phyloP scores from a whole-genome alignment of 352 stramenopile species.

The Globisporangium parvum region DNA sequence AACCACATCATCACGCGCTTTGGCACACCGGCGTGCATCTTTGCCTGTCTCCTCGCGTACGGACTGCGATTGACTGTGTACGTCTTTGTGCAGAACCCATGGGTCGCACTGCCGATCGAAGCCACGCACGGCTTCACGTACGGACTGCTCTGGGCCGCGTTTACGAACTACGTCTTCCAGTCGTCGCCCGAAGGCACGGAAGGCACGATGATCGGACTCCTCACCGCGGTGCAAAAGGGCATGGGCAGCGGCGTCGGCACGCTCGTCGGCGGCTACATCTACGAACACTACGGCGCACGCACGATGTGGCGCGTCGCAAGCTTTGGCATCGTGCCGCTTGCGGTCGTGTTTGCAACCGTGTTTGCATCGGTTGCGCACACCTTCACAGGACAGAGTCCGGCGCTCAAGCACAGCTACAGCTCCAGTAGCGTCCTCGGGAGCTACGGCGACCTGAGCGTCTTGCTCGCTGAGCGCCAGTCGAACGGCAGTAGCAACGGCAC shows the following conservation, averaged over 20 bases:
- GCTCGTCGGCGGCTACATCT: constrained; percentile 65
- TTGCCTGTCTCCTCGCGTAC: constrained; percentile 47
- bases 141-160: constrained; percentile 61
- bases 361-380: constrained; percentile 39
- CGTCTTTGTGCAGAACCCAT: constrained; percentile 56
- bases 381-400: constrained; percentile 16
- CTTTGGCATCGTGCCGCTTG: constrained; percentile 41
- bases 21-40: constrained; percentile 44
- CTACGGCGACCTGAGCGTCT: constrained; percentile 7
- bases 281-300: constrained; percentile 47
- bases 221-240: constrained; percentile 62
- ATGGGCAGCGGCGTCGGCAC: constrained; percentile 54
- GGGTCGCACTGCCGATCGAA: constrained; percentile 57
- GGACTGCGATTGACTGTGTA: constrained; percentile 56
- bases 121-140: constrained; percentile 65
- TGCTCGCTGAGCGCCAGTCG: neutral
- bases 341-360: constrained; percentile 32
- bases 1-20: constrained; percentile 60
- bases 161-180: constrained; percentile 76
- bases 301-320: constrained; percentile 56
- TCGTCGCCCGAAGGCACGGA: constrained; percentile 52
- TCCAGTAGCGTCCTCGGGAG: constrained; percentile 5
- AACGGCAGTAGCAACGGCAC: neutral
- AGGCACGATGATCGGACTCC: constrained; percentile 65
- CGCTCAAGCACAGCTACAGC: constrained; percentile 10